Evolutionary conservation across 345 rosid species (phyloP).

Genomic region (Odontarrhena argentea): DNA sequence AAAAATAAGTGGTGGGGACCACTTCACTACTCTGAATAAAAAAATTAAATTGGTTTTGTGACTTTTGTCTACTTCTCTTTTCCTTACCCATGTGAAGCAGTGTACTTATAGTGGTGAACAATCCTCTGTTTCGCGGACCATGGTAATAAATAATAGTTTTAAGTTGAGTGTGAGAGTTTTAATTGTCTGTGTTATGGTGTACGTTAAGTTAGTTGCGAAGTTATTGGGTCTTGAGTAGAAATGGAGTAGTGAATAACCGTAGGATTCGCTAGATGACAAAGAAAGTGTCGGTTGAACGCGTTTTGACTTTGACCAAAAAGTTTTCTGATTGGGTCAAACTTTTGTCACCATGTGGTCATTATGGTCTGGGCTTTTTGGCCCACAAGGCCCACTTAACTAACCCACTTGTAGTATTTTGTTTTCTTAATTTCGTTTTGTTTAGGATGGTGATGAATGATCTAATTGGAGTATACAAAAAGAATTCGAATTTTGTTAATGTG

Average conservation of each 20-base stretch:
- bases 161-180: neutral
- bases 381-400: conserved; percentile 33
- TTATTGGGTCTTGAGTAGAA: neutral
- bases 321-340: conserved; percentile 34
- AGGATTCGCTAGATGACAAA: conserved; percentile 29
- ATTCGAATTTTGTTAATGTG: conserved; percentile 15
- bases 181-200: conserved; percentile 11
- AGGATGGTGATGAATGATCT: neutral
- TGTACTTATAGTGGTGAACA: conserved; percentile 31
- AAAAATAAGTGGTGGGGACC: conserved; percentile 42
- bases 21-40: conserved; percentile 22
- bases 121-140: conserved; percentile 31
- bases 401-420: conserved; percentile 17
- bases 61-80: conserved; percentile 29
- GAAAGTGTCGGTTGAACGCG: conserved; percentile 43
- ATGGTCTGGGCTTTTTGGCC: conserved; percentile 38
- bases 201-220: conserved; percentile 26
- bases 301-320: conserved; percentile 39
- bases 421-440: neutral
- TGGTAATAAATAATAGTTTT: neutral
- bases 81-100: conserved; percentile 37
- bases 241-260: conserved; percentile 35
- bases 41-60: neutral
- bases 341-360: conserved; percentile 33
- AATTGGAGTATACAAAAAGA: neutral